Percentiles rank a stretch among this genome's conserved stretches.
Evolutionary conservation across 345 rosid genomes (phyloP).

Genomic region (Erysimum cheiranthoides): DNA sequence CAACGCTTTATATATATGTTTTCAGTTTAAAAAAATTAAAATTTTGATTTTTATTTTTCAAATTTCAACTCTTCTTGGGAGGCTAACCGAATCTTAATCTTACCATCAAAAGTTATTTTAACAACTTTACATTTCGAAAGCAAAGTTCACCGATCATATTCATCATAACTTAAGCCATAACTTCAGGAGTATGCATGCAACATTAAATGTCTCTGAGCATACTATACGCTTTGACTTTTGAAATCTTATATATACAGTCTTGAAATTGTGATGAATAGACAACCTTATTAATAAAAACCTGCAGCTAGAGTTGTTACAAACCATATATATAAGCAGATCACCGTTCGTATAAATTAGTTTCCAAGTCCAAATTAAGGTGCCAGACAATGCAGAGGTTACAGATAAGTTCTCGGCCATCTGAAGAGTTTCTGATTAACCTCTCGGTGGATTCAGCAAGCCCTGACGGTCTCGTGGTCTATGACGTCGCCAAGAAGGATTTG

Average conservation of each 20-base stretch:
- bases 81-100: constrained; percentile 23
- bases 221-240: constrained; percentile 3
- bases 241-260: constrained; percentile 12
- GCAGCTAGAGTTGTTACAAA: constrained; percentile 2
- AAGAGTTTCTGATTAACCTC: constrained; percentile 54
- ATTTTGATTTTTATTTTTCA: background rate
- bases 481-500: constrained; percentile 56
- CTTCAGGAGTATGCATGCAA: constrained; percentile 41
- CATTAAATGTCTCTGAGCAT: constrained; percentile 25
- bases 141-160: constrained; percentile 30
- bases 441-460: constrained; percentile 32
- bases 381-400: constrained; percentile 55
- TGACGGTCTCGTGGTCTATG: constrained; percentile 41
- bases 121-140: constrained; percentile 26
- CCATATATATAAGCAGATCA: constrained; percentile 13
- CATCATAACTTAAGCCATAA: constrained; percentile 47
- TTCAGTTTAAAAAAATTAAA: too few species aligned
- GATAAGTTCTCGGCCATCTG: constrained; percentile 49
- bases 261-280: constrained; percentile 5
- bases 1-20: too few species aligned
- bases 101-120: background rate
- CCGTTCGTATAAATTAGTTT: background rate
- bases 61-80: constrained; percentile 22
- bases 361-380: background rate
- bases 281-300: background rate